These are phyloP conservation scores for Davidsoniella virescens DNA, from an alignment of 2,329 filamentous ascomycete species.

Conservation along the genomic window DNA sequence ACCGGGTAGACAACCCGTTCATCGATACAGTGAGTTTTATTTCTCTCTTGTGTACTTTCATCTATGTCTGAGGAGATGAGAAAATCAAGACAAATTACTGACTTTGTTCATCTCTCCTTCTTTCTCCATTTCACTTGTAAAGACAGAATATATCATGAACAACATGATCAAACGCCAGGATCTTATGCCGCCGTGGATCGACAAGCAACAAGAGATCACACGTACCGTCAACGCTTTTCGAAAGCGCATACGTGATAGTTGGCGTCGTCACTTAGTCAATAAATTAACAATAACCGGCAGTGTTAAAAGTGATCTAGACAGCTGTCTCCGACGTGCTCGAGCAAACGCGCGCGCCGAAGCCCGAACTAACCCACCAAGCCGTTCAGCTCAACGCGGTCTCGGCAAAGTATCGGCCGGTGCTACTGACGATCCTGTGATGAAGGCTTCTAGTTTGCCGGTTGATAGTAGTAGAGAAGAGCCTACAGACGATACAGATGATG, in stretches of 20 bases:
- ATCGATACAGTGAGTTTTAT: constrained; percentile 48
- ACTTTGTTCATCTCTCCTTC: no score
- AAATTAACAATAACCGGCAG: constrained; percentile 62
- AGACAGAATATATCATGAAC: constrained; percentile 92
- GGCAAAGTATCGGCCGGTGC: constrained; percentile 25
- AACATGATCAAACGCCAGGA: constrained; percentile 96
- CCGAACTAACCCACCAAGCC: constrained; percentile 39
- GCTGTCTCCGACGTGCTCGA: constrained; percentile 55
- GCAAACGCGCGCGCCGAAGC: constrained; percentile 63
- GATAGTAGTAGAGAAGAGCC: constrained; percentile 10
- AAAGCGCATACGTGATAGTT: constrained; percentile 58
- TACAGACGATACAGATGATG: not conserved
- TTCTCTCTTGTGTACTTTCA: constrained; percentile 9
- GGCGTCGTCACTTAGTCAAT: constrained; percentile 67
- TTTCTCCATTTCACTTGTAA: no score
- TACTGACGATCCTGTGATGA: constrained; percentile 33
- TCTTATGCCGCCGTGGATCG: constrained; percentile 93
- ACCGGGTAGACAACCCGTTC: constrained; percentile 71
- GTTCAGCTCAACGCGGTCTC: constrained; percentile 13
- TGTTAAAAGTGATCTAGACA: constrained; percentile 39
- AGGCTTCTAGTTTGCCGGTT: constrained; percentile 24
- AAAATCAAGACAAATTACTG: constrained; percentile 1
- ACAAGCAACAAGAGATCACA: constrained; percentile 86
- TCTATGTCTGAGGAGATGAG: not conserved
- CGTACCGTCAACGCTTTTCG: constrained; percentile 56